A percentile compares a stretch with the other conserved stretches of the same genome.
phyloP scores from a whole-genome alignment of 257 asterid genomes.

The Dorcoceras hygrometricum region DNA sequence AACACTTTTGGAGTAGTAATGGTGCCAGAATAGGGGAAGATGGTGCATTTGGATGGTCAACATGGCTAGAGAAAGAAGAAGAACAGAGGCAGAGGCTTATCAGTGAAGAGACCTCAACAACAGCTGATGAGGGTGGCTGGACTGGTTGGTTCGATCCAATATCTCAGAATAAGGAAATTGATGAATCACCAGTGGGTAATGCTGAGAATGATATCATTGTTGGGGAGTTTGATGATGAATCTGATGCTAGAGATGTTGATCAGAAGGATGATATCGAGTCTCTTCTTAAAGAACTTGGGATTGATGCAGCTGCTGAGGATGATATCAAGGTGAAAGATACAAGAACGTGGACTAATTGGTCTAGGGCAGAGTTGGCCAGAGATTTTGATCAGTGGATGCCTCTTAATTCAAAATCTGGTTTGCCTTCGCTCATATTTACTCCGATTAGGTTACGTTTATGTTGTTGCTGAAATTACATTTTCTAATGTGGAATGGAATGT shows the following conservation, averaged over 20 bases:
- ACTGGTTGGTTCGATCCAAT: constrained; percentile 86
- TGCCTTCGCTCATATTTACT: constrained; percentile 24
- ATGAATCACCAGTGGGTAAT: constrained; percentile 38
- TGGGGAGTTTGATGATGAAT: constrained; percentile 54
- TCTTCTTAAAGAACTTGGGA: constrained; percentile 80
- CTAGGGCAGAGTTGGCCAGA: constrained; percentile 68
- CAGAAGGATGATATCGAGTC: constrained; percentile 76
- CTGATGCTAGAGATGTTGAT: constrained; percentile 46
- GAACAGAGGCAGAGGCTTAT: constrained; percentile 71
- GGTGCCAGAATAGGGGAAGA: constrained; percentile 97
- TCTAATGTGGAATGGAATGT: too few species aligned
- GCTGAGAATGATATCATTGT: constrained; percentile 36
- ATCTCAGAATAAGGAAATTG: constrained; percentile 45
- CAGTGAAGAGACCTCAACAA: constrained; percentile 52
- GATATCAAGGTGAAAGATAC: constrained; percentile 69
- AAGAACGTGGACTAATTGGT: constrained; percentile 82
- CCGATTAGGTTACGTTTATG: too few species aligned
- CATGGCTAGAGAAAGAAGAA: constrained; percentile 94
- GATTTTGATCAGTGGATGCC: constrained; percentile 88
- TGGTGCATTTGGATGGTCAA: constrained; percentile 92
- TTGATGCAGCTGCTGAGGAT: constrained; percentile 74
- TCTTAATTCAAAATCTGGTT: constrained; percentile 57
- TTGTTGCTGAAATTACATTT: too few species aligned
- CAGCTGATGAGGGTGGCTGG: constrained; percentile 90
- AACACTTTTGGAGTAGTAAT: constrained; percentile 89